phyloP scores from a whole-genome alignment of 1,284 basidiomycete genomes.

The Porogramme epimiltina region DNA sequence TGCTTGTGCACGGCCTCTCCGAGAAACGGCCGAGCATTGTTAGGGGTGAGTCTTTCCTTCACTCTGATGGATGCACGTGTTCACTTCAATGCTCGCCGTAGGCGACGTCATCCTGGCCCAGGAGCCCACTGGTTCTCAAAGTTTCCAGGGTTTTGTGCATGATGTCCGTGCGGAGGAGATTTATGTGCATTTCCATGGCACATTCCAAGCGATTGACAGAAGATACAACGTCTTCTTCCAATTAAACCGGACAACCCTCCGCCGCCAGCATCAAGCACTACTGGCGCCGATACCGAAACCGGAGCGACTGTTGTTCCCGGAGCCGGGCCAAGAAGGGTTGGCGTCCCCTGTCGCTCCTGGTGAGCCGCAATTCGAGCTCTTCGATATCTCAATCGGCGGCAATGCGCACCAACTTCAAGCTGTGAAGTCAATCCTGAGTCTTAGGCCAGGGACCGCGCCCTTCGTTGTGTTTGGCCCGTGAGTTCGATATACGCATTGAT shows the following conservation, averaged over 20 bases:
- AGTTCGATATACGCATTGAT: constrained; percentile 29
- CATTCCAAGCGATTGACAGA: constrained; percentile 41
- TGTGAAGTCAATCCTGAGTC: constrained; percentile 49
- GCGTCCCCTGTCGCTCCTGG: constrained; percentile 12
- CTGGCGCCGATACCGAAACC: constrained; percentile 40
- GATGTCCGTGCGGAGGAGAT: constrained; percentile 51
- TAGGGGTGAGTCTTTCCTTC: constrained; percentile 42
- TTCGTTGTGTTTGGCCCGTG: constrained; percentile 72
- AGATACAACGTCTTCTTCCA: constrained; percentile 55
- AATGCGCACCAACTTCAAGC: constrained; percentile 58
- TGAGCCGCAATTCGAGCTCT: constrained; percentile 23
- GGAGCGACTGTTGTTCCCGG: constrained; percentile 45
- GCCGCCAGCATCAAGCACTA: constrained; percentile 61
- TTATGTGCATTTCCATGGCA: constrained; percentile 50
- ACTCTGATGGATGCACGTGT: not conserved
- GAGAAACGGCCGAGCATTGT: constrained; percentile 68
- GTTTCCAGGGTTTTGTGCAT: constrained; percentile 65
- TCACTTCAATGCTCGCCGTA: constrained; percentile 24
- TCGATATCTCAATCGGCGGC: constrained; percentile 45
- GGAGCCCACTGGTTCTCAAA: constrained; percentile 39
- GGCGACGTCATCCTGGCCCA: constrained; percentile 59
- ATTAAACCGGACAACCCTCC: constrained; percentile 53
- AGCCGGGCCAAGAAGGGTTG: constrained; percentile 28
- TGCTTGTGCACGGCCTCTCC: constrained; percentile 61
- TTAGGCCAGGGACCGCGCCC: constrained; percentile 48